These are phyloP conservation scores for Leccinum ochraceum DNA, from an alignment of 768 basidiomycete genomes.

Conservation along the genomic window DNA sequence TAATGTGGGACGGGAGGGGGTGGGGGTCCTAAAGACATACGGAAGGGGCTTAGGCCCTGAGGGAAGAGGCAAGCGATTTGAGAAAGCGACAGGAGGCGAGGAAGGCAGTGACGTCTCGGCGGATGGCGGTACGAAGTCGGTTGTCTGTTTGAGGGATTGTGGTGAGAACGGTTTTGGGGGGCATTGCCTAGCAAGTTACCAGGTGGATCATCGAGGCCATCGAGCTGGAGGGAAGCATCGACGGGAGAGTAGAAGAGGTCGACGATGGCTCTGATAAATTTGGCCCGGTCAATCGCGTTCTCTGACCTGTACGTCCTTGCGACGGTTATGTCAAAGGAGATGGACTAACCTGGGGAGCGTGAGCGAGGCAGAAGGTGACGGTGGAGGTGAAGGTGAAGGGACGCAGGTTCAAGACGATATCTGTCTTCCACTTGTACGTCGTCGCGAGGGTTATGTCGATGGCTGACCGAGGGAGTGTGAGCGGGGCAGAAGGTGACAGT, in stretches of 20 bases:
- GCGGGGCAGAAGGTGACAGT: too few species aligned
- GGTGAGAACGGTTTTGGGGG: constrained; percentile 6
- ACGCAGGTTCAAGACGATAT: too few species aligned
- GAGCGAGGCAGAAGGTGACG: too few species aligned
- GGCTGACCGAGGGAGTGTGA: too few species aligned
- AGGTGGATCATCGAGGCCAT: constrained; percentile 51
- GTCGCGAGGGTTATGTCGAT: too few species aligned
- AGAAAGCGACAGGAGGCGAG: constrained; percentile 3
- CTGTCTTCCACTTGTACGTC: too few species aligned
- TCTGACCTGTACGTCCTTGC: constrained; percentile 91
- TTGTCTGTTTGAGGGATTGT: constrained; percentile 18
- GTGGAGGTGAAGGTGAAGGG: too few species aligned
- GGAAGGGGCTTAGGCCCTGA: constrained; percentile 24
- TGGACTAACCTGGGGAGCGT: constrained; percentile 43
- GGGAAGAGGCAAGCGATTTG: constrained; percentile 6
- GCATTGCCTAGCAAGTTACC: constrained; percentile 29
- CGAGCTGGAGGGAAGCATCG: constrained; percentile 52
- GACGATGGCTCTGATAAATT: constrained; percentile 68
- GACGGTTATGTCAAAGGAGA: constrained; percentile 77
- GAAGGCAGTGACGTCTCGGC: constrained; percentile 4
- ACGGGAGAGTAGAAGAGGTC: constrained; percentile 56
- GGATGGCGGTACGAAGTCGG: constrained; percentile 5
- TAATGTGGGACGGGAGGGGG: constrained; percentile 42
- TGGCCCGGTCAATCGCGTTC: constrained; percentile 63
- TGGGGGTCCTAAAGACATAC: constrained; percentile 19